A percentile compares a stretch with the other conserved stretches of the same genome.
phyloP scores from a whole-genome alignment of 2,329 filamentous ascomycete genomes.

The Stemphylium beticola region DNA sequence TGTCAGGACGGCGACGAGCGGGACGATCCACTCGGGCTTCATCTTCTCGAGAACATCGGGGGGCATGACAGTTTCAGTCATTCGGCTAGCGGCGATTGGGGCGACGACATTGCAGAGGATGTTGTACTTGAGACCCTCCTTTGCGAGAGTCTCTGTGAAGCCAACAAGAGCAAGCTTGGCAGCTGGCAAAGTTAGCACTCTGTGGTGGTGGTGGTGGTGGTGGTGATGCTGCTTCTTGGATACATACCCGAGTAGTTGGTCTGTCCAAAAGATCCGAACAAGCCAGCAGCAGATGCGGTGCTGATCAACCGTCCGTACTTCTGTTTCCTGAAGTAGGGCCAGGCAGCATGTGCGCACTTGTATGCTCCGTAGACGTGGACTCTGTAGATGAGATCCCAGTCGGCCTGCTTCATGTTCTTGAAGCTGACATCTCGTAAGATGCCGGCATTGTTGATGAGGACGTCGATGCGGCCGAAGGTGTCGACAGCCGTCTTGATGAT shows the following conservation, averaged over 20 bases:
- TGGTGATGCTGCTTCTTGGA: background rate
- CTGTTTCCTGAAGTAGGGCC: slow-evolving; percentile 98
- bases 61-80: slow-evolving; percentile 95
- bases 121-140: slow-evolving; percentile 98
- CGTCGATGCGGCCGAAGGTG: slow-evolving; percentile 83
- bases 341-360: slow-evolving; percentile 93
- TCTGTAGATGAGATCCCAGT: slow-evolving; percentile 94
- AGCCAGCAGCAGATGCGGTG: slow-evolving; percentile 91
- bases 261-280: slow-evolving; percentile 96
- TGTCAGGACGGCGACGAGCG: slow-evolving; percentile 84
- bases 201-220: too few species aligned
- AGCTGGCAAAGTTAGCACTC: slow-evolving; percentile 57
- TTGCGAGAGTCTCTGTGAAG: slow-evolving; percentile 96
- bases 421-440: slow-evolving; percentile 95
- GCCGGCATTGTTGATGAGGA: slow-evolving; percentile 97
- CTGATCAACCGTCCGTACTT: slow-evolving; percentile 98
- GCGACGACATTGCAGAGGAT: slow-evolving; percentile 95
- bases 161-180: slow-evolving; percentile 95
- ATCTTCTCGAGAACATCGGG: slow-evolving; percentile 86
- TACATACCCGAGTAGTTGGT: slow-evolving; percentile 81
- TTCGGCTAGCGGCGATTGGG: slow-evolving; percentile 90
- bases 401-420: slow-evolving; percentile 97
- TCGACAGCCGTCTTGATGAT: slow-evolving; percentile 91
- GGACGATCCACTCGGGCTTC: slow-evolving; percentile 94
- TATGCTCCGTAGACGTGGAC: slow-evolving; percentile 94